These are phyloP conservation scores for Verticillium klebahnii DNA, from an alignment of 2,329 filamentous ascomycete genomes.

Conservation along the genomic window DNA sequence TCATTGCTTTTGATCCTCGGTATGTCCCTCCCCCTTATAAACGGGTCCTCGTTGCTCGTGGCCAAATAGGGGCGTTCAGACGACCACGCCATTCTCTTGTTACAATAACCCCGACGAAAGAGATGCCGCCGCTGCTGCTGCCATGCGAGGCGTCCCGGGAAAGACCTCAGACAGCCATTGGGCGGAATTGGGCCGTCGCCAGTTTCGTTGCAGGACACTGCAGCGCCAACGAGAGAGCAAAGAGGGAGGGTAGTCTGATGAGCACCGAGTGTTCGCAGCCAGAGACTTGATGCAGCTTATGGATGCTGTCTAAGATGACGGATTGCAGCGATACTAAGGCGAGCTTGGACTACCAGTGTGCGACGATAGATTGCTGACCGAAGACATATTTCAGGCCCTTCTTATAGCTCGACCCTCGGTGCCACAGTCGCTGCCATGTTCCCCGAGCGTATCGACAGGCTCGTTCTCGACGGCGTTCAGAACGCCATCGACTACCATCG, in stretches of 20 bases:
- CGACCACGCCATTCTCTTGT: not conserved
- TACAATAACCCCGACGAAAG: not conserved
- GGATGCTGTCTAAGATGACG: slow-evolving; percentile 33
- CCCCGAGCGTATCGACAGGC: slow-evolving; percentile 25
- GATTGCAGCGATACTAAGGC: slow-evolving; percentile 34
- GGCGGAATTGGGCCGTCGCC: slow-evolving; percentile 14
- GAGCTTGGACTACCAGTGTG: not conserved
- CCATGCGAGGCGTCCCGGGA: not conserved
- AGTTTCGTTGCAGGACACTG: slow-evolving; percentile 18
- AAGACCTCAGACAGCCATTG: too few species aligned
- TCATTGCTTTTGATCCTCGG: slow-evolving; percentile 17
- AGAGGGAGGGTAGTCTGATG: slow-evolving; percentile 22
- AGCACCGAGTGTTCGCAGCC: slow-evolving; percentile 36
- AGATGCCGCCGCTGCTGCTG: not conserved
- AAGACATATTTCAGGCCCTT: slow-evolving; percentile 22
- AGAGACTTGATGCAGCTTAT: slow-evolving; percentile 38
- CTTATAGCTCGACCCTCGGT: slow-evolving; percentile 33
- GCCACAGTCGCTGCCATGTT: slow-evolving; percentile 34
- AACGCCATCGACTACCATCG: slow-evolving; percentile 26
- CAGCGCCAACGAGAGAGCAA: slow-evolving; percentile 13
- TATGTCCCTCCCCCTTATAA: not conserved
- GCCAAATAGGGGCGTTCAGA: not conserved
- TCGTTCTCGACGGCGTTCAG: slow-evolving; percentile 24
- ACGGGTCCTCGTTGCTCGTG: not conserved
- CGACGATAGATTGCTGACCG: not conserved